A percentile compares a stretch with the other conserved stretches of the same genome.
Evolutionary conservation across 768 basidiomycete genomes (phyloP).

Genomic region (Auriscalpium microsporum): DNA sequence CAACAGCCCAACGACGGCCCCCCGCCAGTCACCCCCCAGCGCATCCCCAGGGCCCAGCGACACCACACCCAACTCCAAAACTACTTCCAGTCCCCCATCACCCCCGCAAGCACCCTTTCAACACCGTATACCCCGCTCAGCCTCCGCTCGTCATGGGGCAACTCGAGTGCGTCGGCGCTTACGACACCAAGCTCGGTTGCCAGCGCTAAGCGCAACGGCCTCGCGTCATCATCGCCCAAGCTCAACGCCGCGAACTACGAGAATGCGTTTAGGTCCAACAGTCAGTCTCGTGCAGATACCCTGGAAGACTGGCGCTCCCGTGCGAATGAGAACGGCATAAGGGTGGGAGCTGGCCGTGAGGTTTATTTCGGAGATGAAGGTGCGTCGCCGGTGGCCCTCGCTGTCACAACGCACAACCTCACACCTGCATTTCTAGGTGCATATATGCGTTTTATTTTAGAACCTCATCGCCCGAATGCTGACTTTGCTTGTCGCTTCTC

Average conservation of each 20-base stretch:
- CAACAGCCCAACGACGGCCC: constrained; percentile 23
- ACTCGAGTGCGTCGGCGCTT: constrained; percentile 39
- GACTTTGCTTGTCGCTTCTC: background rate
- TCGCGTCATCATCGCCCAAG: constrained; percentile 38
- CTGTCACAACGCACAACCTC: no score
- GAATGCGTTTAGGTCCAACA: constrained; percentile 21
- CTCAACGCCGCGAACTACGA: constrained; percentile 21
- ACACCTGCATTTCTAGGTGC: background rate
- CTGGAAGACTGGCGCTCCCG: constrained; percentile 66
- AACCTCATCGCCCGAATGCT: background rate
- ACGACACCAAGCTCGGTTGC: constrained; percentile 51
- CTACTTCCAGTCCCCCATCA: constrained; percentile 45
- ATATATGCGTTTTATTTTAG: constrained; percentile 11
- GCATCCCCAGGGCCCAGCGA: constrained; percentile 36
- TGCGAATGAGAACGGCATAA: constrained; percentile 65
- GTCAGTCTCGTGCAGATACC: constrained; percentile 47
- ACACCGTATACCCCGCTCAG: constrained; percentile 66
- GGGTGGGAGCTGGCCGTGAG: constrained; percentile 38
- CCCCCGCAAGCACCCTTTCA: constrained; percentile 42
- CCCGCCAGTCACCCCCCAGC: constrained; percentile 58
- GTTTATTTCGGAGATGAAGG: constrained; percentile 41
- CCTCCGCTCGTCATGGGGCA: constrained; percentile 49
- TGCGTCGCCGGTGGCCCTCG: background rate
- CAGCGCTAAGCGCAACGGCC: constrained; percentile 27
- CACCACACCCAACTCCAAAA: constrained; percentile 28